Evolutionary conservation across 2,329 filamentous ascomycete genomes (phyloP).

Genomic region (Colletotrichum falcatum): DNA sequence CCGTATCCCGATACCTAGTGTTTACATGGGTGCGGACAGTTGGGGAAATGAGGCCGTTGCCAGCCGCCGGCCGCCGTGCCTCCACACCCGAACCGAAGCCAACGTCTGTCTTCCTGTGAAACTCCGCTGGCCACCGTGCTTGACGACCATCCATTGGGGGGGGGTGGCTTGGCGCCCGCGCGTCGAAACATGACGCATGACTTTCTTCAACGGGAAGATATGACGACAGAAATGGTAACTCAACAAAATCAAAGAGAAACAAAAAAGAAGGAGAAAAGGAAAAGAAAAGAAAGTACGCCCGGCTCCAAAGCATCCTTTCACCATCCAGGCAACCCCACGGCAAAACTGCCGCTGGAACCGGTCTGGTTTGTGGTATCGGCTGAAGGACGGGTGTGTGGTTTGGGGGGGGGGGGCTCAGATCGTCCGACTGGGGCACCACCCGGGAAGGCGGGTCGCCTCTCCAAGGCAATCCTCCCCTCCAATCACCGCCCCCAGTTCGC

Average conservation of each 20-base stretch:
- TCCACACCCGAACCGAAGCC: background rate
- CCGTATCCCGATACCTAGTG: background rate
- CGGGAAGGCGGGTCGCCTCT: background rate
- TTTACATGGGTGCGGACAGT: background rate
- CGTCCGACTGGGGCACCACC: background rate
- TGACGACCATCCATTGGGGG: background rate
- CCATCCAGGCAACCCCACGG: too few species aligned
- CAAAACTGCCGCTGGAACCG: background rate
- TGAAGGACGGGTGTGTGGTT: background rate
- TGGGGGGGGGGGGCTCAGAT: background rate
- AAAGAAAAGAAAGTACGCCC: background rate
- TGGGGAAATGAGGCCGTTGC: background rate
- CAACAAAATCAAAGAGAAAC: too few species aligned
- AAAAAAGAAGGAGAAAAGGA: background rate
- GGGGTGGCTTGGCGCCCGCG: background rate
- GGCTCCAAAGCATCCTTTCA: too few species aligned
- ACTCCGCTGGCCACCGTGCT: slow-evolving; percentile 16
- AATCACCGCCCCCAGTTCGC: slow-evolving; percentile 28
- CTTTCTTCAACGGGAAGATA: background rate
- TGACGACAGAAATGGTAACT: too few species aligned
- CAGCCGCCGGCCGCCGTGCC: background rate
- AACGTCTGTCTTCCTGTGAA: background rate
- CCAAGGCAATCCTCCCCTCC: slow-evolving; percentile 16
- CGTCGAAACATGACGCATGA: background rate
- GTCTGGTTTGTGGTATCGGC: background rate